Evolutionary conservation across 2,329 filamentous ascomycete genomes (phyloP).

Genomic region (Myriosclerotinia duriaeana): DNA sequence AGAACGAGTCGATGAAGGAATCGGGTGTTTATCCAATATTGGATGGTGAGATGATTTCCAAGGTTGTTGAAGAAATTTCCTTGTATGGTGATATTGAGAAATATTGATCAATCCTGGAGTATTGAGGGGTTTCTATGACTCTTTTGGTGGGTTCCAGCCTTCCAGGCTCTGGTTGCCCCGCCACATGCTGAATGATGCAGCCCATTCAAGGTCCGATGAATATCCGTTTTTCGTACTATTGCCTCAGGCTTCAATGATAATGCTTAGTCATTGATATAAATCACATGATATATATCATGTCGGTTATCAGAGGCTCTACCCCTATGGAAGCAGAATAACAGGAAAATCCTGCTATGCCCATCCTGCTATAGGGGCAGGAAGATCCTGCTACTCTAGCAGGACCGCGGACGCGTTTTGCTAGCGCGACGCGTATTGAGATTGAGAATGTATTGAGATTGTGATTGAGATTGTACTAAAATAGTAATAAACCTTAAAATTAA

Average conservation of each 20-base stretch:
- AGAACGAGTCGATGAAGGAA: conserved; percentile 9
- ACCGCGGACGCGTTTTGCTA: too few species aligned
- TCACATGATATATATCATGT: background rate
- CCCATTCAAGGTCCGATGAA: background rate
- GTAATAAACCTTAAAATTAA: too few species aligned
- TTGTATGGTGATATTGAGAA: conserved; percentile 7
- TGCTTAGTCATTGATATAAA: background rate
- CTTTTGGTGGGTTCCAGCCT: conserved; percentile 1
- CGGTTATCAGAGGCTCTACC: too few species aligned
- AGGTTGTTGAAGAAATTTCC: conserved; percentile 8
- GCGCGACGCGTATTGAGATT: too few species aligned
- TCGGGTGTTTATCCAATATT: conserved; percentile 7
- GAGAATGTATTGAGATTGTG: too few species aligned
- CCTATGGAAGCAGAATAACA: too few species aligned
- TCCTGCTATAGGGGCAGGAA: too few species aligned
- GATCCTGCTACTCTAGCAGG: too few species aligned
- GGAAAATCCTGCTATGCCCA: too few species aligned
- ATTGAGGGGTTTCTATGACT: conserved; percentile 10
- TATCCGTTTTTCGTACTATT: conserved; percentile 7
- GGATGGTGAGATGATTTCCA: background rate
- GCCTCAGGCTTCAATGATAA: background rate
- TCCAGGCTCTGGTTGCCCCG: conserved; percentile 16
- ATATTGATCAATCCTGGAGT: conserved; percentile 19
- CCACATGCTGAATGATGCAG: conserved; percentile 9
- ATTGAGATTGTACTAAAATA: too few species aligned